Evolutionary conservation across 306 rosid species (phyloP), one percentile per base, ranked within the genome.

Genomic region (Urtica urens): DNA sequence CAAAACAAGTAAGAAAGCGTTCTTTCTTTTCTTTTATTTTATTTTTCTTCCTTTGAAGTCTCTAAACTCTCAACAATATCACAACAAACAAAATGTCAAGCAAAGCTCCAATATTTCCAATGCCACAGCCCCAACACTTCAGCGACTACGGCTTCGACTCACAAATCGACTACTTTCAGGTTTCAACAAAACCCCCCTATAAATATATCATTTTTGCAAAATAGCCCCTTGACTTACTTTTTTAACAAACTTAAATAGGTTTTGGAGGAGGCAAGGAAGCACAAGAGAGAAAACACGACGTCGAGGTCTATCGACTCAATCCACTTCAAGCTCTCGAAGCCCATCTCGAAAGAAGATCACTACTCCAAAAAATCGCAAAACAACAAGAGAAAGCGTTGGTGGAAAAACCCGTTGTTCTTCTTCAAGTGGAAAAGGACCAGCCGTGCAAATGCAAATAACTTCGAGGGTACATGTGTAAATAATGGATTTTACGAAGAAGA

Each of bases 111-210:
- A 61, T 90, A 26, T 90, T 84, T 15, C 94, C 94, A 12, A 74
- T 84, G 43, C 77, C 93, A 6, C 71, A 87, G 28, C 90, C 95
- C 1, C 99, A 81, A 27, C 99, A 90, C 44, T 90, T 79, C 71
- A 81, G 87, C 48, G 99, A 90, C 75, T 90, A 90, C 58, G 99
- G 99, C 55, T 90, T 90, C 52, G 97, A 90, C 63, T 87, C 97
- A 16, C 94, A 84, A 63, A 59, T 81, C 66, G 83, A 85, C 71
- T 85, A 85, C 31, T 82, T 90, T 51, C 99, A 90, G 81, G 99
- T 90, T 51, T 28, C 42, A 1, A 28, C 33, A 4, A 4, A 28
- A 1, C 31, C 21, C 9, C 21, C 53, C 23, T 48, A 17, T 24
- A 10, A 10, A 7, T 0, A 38, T n/a, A n/a, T n/a, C n/a, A n/a